Conservation (phyloP, 768 basidiomycete genomes). For the Boletus coccyginus region DNA sequence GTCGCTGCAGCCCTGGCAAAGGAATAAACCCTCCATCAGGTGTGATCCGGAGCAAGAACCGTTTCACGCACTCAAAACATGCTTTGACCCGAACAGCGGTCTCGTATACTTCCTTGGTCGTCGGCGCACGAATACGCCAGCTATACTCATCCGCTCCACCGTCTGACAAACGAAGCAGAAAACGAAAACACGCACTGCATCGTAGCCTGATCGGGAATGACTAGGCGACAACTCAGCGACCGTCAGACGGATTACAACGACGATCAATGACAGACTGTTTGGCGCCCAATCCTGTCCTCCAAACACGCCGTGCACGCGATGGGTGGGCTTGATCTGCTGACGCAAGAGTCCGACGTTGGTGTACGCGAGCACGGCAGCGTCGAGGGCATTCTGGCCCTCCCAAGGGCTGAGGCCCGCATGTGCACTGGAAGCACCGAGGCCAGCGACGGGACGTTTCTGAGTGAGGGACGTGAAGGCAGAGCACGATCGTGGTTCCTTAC, state of each 20-base stretch:
- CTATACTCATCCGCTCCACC: conserved; percentile 30
- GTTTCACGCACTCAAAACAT: conserved; percentile 62
- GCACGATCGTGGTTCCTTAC: conserved; percentile 35
- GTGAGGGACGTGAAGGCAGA: neutral
- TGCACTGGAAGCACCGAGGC: conserved; percentile 43
- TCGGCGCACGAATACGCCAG: conserved; percentile 74
- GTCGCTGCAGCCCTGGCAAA: conserved; percentile 55
- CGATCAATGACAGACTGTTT: conserved; percentile 53
- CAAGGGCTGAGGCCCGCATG: conserved; percentile 82
- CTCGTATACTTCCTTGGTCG: conserved; percentile 53
- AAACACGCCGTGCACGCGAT: conserved; percentile 79
- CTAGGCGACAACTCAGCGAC: conserved; percentile 34
- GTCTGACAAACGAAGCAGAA: neutral
- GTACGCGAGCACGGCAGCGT: conserved; percentile 83
- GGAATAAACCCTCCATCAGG: neutral
- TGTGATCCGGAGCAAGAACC: neutral
- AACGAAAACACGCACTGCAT: conserved; percentile 51
- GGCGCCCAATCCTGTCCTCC: conserved; percentile 72
- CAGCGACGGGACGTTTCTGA: too few relatives aligned
- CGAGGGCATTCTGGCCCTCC: conserved; percentile 81
- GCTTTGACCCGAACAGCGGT: conserved; percentile 59
- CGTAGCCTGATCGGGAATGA: conserved; percentile 79
- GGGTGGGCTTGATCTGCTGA: conserved; percentile 76
- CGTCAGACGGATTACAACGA: neutral
- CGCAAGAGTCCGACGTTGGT: conserved; percentile 74